phyloP scores from a whole-genome alignment of 2,329 filamentous ascomycete genomes.

The Chaetoscypha palmicola region DNA sequence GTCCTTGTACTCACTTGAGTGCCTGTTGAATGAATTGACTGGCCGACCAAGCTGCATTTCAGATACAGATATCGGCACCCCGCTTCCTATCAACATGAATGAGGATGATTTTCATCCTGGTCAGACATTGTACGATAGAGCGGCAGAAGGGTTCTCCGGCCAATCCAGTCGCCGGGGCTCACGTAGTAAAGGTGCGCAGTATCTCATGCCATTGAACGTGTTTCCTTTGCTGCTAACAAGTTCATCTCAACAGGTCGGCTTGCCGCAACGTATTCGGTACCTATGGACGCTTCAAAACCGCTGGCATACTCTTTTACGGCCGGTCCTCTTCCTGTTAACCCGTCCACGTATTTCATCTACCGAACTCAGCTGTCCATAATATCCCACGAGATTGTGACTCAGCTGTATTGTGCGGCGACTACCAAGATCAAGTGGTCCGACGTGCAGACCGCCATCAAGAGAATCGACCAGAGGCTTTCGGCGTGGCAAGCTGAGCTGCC shows the following conservation, averaged over 20 bases:
- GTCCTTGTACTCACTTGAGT: conserved; percentile 25
- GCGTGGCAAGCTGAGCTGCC: conserved; percentile 19
- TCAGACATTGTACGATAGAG: conserved; percentile 6
- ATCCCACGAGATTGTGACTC: conserved; percentile 22
- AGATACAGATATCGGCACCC: conserved; percentile 23
- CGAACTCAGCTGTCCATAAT: conserved; percentile 23
- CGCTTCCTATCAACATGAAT: conserved; percentile 21
- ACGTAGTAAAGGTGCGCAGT: conserved; percentile 2
- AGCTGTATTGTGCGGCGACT: conserved; percentile 24
- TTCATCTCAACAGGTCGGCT: conserved; percentile 1
- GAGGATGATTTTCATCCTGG: conserved; percentile 12
- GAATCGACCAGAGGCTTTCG: conserved; percentile 18
- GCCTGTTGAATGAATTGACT: conserved; percentile 20
- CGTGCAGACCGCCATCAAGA: conserved; percentile 18
- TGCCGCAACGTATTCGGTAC: conserved; percentile 12
- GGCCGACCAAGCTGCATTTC: conserved; percentile 26
- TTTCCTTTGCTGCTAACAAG: neutral
- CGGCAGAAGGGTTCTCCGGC: conserved; percentile 1
- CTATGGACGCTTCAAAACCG: conserved; percentile 2
- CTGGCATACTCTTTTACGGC: conserved; percentile 9
- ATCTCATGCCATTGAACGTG: neutral
- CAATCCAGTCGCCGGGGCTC: conserved; percentile 8
- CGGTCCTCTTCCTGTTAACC: conserved; percentile 12
- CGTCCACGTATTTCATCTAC: conserved; percentile 24
- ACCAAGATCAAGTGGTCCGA: conserved; percentile 22